Base-by-base conservation (phyloP, 2,329 filamentous ascomycete species). In the Verticillium nonalfalfae region DNA sequence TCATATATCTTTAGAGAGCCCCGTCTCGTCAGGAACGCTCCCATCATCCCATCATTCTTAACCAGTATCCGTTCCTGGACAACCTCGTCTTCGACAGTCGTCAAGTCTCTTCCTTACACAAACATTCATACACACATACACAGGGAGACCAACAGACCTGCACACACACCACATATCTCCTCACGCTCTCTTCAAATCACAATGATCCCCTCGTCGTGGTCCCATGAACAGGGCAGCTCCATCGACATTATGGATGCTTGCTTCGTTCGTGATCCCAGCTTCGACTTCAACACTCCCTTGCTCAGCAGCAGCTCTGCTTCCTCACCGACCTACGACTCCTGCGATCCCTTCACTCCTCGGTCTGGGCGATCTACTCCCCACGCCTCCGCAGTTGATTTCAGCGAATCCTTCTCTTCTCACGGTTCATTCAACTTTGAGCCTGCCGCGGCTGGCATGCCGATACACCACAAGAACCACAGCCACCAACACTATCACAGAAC, bases 321-420 rank as follows among this genome's bases (percentile, higher is more conserved):
- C 2, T 68, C 68, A 34, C 76, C 75, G 36, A 66, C 69, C 59
- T 79, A 77, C 72, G 77, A 77, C 50, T 72, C 77, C 57, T 79
- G 75, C 70, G 77, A 76, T 18, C 73, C 77, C 33, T 79, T 75
- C 63, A 80, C 78, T 50, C 78, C 78, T 55, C 74, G 72, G 35
- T 79, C 79, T 61, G 72, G 76, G 68, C 74, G 77, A 60, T 79
- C 78, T 55, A 76, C 76, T 18, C 76, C 78, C 9, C 71, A 76
- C 64, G 71, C 74, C 60, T 69, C 74, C 40, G 68, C 67, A 58
- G 67, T 79, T 64, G 74, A 76, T 55, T 76, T 76, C 64, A 73
- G 78, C 18, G 69, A 67, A n/a, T 64, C 67, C 60, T 75, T 71
- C 56, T 64, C 67, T 21, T 68, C 68, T 50, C 63, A 66, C 38